A percentile compares a stretch with the other conserved stretches of the same genome.
These are phyloP conservation scores for Blastomyces emzantsi DNA, from an alignment of 2,329 filamentous ascomycete genomes.

Conservation along the genomic window DNA sequence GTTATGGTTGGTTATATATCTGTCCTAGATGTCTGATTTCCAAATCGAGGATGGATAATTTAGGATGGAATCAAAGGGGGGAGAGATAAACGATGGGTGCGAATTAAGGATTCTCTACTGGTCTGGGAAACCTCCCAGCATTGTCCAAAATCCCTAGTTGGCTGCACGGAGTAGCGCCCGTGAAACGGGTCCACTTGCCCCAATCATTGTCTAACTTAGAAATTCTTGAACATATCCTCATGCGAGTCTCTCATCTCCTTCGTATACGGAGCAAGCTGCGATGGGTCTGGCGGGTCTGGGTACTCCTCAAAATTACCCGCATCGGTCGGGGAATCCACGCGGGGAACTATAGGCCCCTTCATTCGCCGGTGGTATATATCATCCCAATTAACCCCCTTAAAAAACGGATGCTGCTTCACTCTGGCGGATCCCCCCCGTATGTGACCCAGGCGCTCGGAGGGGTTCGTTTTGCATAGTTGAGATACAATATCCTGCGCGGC, in stretches of 20 bases:
- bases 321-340: constrained; percentile 51
- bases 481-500: constrained; percentile 54
- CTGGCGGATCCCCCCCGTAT: constrained; percentile 51
- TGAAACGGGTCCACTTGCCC: not conserved
- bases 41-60: not conserved
- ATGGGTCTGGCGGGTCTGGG: constrained; percentile 46
- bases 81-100: not conserved
- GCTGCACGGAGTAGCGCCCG: not conserved
- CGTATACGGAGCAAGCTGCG: constrained; percentile 46
- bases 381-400: constrained; percentile 54
- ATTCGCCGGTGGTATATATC: constrained; percentile 51
- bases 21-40: not conserved
- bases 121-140: not conserved
- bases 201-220: constrained; percentile 30
- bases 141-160: not conserved
- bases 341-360: constrained; percentile 55
- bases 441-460: constrained; percentile 53
- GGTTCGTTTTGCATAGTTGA: constrained; percentile 54
- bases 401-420: constrained; percentile 55
- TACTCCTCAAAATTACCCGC: constrained; percentile 59
- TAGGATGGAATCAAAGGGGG: not conserved
- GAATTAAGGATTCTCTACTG: not conserved
- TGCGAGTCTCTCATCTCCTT: constrained; percentile 53
- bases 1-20: not conserved
- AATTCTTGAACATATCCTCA: constrained; percentile 53